A percentile compares a stretch with the other conserved stretches of the same genome.
Conservation (phyloP, 2,329 filamentous ascomycete genomes). For the Microdochium bolleyi region DNA sequence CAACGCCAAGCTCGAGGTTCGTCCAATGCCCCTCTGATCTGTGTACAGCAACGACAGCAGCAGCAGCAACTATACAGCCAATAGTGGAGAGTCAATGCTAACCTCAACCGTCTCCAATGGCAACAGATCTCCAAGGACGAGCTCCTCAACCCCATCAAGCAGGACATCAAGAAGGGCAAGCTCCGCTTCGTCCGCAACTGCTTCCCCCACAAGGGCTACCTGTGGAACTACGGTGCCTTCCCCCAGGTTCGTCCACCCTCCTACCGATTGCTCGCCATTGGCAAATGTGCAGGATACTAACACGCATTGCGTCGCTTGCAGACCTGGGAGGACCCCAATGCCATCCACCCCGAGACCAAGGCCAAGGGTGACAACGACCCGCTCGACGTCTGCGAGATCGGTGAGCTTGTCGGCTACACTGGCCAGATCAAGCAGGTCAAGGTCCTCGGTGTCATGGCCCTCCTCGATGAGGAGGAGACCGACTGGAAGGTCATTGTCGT, state of each 20-base stretch:
- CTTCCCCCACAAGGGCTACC: constrained; percentile 99
- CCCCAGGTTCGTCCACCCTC: constrained; percentile 58
- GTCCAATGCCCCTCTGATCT: constrained; percentile 22
- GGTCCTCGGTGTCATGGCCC: constrained; percentile 97
- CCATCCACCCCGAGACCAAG: constrained; percentile 96
- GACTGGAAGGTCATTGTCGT: constrained; percentile 99
- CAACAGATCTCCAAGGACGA: constrained; percentile 95
- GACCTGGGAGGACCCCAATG: constrained; percentile 99
- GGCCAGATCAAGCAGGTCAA: constrained; percentile 99
- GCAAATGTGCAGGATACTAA: constrained; percentile 1
- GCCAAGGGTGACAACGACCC: constrained; percentile 98
- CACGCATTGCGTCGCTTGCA: constrained; percentile 25
- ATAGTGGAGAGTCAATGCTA: neutral
- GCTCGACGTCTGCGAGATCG: constrained; percentile 98
- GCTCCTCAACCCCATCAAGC: constrained; percentile 97
- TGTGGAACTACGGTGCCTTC: constrained; percentile 99
- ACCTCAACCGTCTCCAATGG: constrained; percentile 3
- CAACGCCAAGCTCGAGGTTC: constrained; percentile 98
- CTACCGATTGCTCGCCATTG: neutral
- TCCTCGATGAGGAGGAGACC: constrained; percentile 98
- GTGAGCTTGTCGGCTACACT: constrained; percentile 90
- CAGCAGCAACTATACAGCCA: too few relatives aligned
- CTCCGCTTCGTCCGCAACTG: constrained; percentile 99
- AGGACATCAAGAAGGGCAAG: constrained; percentile 99
- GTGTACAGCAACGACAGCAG: too few relatives aligned